A percentile compares a stretch with the other conserved stretches of the same genome.
Conservation (phyloP, 495 filamentous ascomycete species). For the Thermochaetoides thermophila region DNA sequence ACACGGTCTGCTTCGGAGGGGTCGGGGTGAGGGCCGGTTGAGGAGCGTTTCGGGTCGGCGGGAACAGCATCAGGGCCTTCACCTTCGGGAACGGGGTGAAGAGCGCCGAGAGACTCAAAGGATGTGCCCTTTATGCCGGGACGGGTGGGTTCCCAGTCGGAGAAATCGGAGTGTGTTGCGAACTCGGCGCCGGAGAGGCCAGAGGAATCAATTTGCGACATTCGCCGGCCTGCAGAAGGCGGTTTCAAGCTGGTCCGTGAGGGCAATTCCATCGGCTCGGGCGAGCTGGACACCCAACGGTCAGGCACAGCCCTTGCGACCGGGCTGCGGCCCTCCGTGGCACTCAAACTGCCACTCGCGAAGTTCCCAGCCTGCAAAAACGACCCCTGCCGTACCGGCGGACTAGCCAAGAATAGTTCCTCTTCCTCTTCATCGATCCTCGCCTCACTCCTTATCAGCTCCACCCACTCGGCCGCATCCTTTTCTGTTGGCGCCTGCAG, state of each 20-base stretch:
- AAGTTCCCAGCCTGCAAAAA: conserved; percentile 15
- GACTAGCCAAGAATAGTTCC: conserved; percentile 56
- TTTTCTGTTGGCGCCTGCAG: conserved; percentile 57
- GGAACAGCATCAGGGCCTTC: too few species aligned
- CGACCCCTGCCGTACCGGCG: conserved; percentile 28
- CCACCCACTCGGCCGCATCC: conserved; percentile 79
- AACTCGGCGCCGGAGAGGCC: conserved; percentile 62
- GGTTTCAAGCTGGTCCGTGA: conserved; percentile 16
- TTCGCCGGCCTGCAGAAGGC: conserved; percentile 29
- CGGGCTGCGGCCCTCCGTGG: too few species aligned
- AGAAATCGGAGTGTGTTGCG: conserved; percentile 81
- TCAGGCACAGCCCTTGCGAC: conserved; percentile 14
- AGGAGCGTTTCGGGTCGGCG: too few species aligned
- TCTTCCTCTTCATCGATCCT: conserved; percentile 76
- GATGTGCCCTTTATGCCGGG: too few species aligned
- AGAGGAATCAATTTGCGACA: conserved; percentile 55
- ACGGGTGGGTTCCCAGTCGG: conserved; percentile 47
- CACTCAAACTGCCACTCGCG: too few species aligned
- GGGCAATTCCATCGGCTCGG: conserved; percentile 36
- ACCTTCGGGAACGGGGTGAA: too few species aligned
- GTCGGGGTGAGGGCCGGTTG: too few species aligned
- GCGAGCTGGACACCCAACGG: conserved; percentile 44
- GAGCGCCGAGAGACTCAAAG: too few species aligned
- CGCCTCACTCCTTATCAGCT: conserved; percentile 62
- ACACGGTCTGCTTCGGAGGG: conserved; percentile 57